Evolutionary conservation across 495 filamentous ascomycete genomes (phyloP), one percentile per base, ranked within the genome.

Genomic region (Neurospora intermedia): DNA sequence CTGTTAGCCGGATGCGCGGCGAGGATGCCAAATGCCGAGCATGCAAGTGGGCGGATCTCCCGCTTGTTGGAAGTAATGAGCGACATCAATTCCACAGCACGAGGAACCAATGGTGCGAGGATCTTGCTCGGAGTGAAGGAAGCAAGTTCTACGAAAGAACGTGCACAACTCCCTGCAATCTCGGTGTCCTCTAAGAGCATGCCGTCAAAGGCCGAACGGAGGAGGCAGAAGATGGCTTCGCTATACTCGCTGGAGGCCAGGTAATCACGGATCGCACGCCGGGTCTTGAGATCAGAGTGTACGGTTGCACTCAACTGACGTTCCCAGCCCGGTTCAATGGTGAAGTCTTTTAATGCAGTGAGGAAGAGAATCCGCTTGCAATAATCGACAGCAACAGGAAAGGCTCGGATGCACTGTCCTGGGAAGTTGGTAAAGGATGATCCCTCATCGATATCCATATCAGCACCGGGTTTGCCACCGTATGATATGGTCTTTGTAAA

Each of bases 241-340:
- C 80, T 42, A 73, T 77, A 41, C 78, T 27, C 70, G 11, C 72
- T 62, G 11, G 73, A 76, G 16, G 76, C 73, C 42, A 91, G 83
- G 74, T 88, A 78, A 4, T 43, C 15, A 5, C 85, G 88, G 13
- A 97, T 83, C 2, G 85, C 84, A 20, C 81, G 73, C 31, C 93
- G 88, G 9, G 86, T 88, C 45, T 84, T 80, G 54, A 88, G 84
- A 77, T 93, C 89, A 6, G 90, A 90, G 15, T 89, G 84, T 23
- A 94, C 84, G 0, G 90, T 81, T 16, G 88, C 85, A 76, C 93
- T 92, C 5, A 97, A 82, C 79, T 91, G 91, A 35, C 89, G 85
- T 74, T 94, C 94, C 95, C 95, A 98, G 69, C 95, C 92, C 71
- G 91, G 88, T 74, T 96, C 91, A 43, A 94, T 82, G 10, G 87